phyloP scores from a whole-genome alignment of 495 filamentous ascomycete species.

The Lasiosphaeria miniovina region DNA sequence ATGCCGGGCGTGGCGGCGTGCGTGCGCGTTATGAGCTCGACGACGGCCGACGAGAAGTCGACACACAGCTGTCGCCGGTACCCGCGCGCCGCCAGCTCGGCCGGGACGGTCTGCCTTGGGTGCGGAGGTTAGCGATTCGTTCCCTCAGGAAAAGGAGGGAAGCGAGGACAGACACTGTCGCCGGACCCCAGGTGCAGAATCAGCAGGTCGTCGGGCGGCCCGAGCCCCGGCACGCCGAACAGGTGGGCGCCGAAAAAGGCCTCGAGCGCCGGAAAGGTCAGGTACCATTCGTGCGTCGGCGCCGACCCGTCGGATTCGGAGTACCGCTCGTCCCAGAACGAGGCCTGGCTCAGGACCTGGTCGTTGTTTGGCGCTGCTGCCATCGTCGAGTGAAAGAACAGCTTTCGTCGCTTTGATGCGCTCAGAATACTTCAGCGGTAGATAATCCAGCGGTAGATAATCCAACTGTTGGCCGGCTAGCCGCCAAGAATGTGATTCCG shows the following conservation, averaged over 20 bases:
- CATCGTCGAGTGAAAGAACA: too few species aligned
- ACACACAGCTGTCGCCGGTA: slow-evolving; percentile 55
- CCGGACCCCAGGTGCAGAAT: slow-evolving; percentile 60
- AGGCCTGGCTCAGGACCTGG: too few species aligned
- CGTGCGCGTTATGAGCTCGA: slow-evolving; percentile 47
- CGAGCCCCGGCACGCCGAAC: slow-evolving; percentile 19
- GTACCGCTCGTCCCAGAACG: slow-evolving; percentile 55
- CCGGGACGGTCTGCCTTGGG: slow-evolving; percentile 45
- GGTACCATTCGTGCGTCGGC: slow-evolving; percentile 53
- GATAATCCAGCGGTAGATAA: too few species aligned
- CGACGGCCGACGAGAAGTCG: slow-evolving; percentile 56
- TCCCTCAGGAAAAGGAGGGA: not conserved
- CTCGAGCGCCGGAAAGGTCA: slow-evolving; percentile 45
- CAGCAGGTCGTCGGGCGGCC: slow-evolving; percentile 26
- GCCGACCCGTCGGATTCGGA: slow-evolving; percentile 23
- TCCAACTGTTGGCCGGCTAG: too few species aligned
- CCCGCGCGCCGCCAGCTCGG: slow-evolving; percentile 43
- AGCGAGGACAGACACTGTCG: slow-evolving; percentile 42
- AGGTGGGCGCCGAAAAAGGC: slow-evolving; percentile 47
- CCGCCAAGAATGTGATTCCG: too few species aligned
- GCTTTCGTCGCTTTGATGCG: too few species aligned
- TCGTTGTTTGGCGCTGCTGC: too few species aligned
- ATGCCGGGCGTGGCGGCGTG: slow-evolving; percentile 37
- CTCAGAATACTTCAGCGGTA: too few species aligned
- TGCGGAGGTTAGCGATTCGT: slow-evolving; percentile 4